Evolutionary conservation across 345 rosid genomes (phyloP), one percentile per base, ranked within the genome.

Genomic region (Adansonia digitata): DNA sequence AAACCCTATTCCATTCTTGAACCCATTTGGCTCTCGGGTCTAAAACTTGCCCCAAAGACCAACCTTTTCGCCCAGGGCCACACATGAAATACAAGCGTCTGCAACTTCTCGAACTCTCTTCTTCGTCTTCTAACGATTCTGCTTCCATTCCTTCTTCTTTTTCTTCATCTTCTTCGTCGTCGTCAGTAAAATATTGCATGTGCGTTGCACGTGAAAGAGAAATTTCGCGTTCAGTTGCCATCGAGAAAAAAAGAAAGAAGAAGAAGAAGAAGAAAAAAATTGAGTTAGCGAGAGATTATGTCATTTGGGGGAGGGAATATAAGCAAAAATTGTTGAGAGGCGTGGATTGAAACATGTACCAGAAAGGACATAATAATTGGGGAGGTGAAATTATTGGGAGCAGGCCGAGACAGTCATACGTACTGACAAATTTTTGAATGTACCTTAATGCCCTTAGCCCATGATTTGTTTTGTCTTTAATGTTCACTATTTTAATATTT

Each of bases 11-110:
- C 99, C 99, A 95, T 81, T 91, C 93, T 74, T 89, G 91, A 56
- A 94, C 89, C 91, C 94, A 86, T 79, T 82, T 92, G 51, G 92
- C 91, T 82, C 88, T 86, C 61, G 98, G 97, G 90, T 94, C 97
- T 64, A 94, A 59, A 10, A 89, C 86, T 35, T 84, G 92, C 49
- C 93, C 94, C 61, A 86, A 37, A 4, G 76, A 76, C 90, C 91
- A 87, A 67, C 84, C 71, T 35, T 81, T 49, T 5, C 87, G 49
- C 37, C 82, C 29, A 22, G 65, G 46, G 17, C 85, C 75, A 55
- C 86, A 80, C 63, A 59, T 73, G 43, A 72, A 51, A 27, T 34
- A 51, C 29, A 40, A 56, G 43, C 72, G 56, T 11, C 43, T 43
- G 34, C 73, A 26, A 13, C 27, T 77, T 3, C 57, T 2, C 0